These are phyloP conservation scores for Vitis amurensis DNA, from an alignment of 164 flowering plant species.

Conservation along the genomic window DNA sequence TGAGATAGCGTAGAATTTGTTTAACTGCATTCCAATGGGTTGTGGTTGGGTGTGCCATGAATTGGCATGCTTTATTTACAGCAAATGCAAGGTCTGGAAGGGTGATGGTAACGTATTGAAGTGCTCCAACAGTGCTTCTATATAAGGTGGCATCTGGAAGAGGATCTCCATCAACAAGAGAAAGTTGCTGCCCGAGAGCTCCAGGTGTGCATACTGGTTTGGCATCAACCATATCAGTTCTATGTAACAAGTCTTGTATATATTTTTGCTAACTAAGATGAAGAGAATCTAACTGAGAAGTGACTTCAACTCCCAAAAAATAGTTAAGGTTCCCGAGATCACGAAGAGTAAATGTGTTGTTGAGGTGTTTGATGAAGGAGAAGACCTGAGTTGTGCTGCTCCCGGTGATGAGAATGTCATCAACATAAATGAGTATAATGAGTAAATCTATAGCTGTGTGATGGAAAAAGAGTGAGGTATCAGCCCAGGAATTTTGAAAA, in stretches of 20 bases:
- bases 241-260: not conserved
- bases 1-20: not conserved
- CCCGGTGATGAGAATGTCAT: too few relatives aligned
- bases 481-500: not conserved
- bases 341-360: not conserved
- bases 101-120: slow-evolving; percentile 6
- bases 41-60: slow-evolving; percentile 1
- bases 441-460: not conserved
- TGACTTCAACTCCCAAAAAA: not conserved
- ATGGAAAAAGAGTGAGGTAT: not conserved
- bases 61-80: slow-evolving; percentile 7
- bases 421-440: not conserved
- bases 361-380: not conserved
- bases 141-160: not conserved
- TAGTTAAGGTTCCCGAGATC: not conserved
- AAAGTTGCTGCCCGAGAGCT: not conserved
- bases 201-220: not conserved
- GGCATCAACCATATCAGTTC: not conserved
- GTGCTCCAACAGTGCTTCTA: slow-evolving; percentile 5
- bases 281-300: not conserved
- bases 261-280: not conserved
- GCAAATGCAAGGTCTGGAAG: slow-evolving; percentile 2
- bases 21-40: not conserved
- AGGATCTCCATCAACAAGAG: not conserved
- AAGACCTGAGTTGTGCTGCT: too few relatives aligned